Base-by-base conservation (phyloP, 352 stramenopile species). In the Globisporangium camurandrum region DNA sequence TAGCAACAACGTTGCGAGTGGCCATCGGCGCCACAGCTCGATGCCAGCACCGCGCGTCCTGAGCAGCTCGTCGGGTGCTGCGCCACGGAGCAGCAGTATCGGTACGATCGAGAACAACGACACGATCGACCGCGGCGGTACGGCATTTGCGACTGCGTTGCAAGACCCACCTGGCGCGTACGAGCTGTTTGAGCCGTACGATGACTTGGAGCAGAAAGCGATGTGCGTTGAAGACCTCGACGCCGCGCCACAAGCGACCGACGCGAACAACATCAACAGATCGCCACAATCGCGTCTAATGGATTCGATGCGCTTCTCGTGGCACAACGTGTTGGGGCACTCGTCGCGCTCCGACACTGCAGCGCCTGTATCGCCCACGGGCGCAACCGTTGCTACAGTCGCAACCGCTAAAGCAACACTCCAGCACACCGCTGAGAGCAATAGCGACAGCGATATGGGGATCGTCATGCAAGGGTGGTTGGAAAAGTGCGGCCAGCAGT, bases 381-480 rank as follows among this genome's bases (percentile, higher is more conserved):
- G 45, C 46, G 43, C 46, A 44, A 23, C 41, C 23, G 30, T 22
- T 23, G 16, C 23, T 34, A 49, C 33, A 16, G n/a, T 16, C 17
- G 31, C 28, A 39, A 39, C 33, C 8, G 31, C 12, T 10, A 16
- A 49, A 20, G 28, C 23, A n/a, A n/a, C n/a, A n/a, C n/a, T n/a
- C n/a, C n/a, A n/a, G n/a, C n/a, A n/a, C n/a, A n/a, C n/a, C n/a
- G n/a, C n/a, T n/a, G n/a, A n/a, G n/a, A n/a, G n/a, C n/a, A n/a
- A n/a, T n/a, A 49, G 41, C 42, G 42, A 53, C 41, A 47, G 24
- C 45, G 14, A 79, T 46, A 76, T 82, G 62, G 80, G 69, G 19
- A 63, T 93, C 27, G 67, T 92, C 7, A 89, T 89, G 65, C 73
- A 91, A 40, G 84, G 84, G 16, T 94, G 84, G 84, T 75, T 94